Evolutionary conservation across 768 basidiomycete genomes (phyloP).

Genomic region (Hygrophorus russula): DNA sequence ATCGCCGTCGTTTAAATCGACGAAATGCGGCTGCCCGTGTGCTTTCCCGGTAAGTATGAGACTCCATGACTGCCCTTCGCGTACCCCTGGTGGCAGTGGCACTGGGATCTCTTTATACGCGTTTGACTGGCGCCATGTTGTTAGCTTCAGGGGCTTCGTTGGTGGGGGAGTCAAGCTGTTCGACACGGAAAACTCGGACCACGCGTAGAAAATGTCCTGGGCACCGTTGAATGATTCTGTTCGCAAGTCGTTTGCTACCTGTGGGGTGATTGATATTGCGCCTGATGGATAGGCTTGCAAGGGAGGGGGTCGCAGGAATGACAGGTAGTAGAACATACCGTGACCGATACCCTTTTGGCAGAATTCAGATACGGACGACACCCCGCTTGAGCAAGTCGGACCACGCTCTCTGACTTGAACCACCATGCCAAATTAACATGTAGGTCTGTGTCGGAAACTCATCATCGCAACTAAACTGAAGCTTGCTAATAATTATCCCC

Average conservation of each 20-base stretch:
- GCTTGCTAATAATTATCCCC: no score
- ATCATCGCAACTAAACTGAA: no score
- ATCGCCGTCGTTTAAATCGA: slow-evolving; percentile 29
- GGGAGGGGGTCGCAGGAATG: slow-evolving; percentile 83
- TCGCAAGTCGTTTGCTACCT: slow-evolving; percentile 83
- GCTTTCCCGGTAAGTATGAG: slow-evolving; percentile 43
- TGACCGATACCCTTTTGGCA: not conserved
- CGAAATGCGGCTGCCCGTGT: slow-evolving; percentile 13
- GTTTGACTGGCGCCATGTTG: slow-evolving; percentile 54
- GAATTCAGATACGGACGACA: no score
- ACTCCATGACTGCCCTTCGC: slow-evolving; percentile 50
- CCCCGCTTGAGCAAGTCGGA: no score
- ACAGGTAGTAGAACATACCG: slow-evolving; percentile 78
- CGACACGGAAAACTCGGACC: slow-evolving; percentile 25
- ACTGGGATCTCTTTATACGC: slow-evolving; percentile 72
- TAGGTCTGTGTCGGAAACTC: no score
- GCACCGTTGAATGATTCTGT: slow-evolving; percentile 54
- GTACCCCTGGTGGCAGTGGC: slow-evolving; percentile 42
- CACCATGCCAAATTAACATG: no score
- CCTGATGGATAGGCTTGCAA: slow-evolving; percentile 29
- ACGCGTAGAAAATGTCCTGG: slow-evolving; percentile 62
- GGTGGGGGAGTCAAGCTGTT: slow-evolving; percentile 2
- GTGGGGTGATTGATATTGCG: slow-evolving; percentile 58
- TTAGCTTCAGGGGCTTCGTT: slow-evolving; percentile 45
- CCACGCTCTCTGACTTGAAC: no score